These are phyloP conservation scores for Populus davidiana DNA, from an alignment of 345 rosid genomes.

Conservation along the genomic window DNA sequence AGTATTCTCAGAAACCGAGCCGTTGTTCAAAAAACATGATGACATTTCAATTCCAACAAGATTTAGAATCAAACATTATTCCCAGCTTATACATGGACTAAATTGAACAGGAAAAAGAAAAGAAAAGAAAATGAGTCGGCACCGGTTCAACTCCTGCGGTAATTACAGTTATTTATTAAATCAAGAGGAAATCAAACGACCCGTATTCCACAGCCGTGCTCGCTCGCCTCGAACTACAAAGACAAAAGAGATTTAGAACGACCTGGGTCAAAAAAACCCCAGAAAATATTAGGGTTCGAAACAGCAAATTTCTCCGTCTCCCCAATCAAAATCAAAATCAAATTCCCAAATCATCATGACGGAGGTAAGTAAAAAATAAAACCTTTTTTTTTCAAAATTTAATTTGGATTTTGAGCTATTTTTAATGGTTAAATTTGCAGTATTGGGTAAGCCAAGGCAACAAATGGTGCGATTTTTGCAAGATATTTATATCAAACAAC, in stretches of 20 bases:
- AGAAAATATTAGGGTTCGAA: too few relatives aligned
- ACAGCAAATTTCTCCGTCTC: too few relatives aligned
- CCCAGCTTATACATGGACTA: too few relatives aligned
- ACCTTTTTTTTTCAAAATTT: not conserved
- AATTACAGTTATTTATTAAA: not conserved
- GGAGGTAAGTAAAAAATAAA: conserved; percentile 43
- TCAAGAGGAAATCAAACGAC: too few relatives aligned
- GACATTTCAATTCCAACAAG: not conserved
- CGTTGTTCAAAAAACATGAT: not conserved
- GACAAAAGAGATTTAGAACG: too few relatives aligned
- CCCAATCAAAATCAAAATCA: too few relatives aligned
- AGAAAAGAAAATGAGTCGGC: too few relatives aligned
- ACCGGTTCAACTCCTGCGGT: not conserved
- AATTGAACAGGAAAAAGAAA: not conserved
- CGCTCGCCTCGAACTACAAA: too few relatives aligned
- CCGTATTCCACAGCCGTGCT: too few relatives aligned
- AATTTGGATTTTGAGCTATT: not conserved
- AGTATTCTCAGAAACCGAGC: too few relatives aligned
- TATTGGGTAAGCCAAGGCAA: conserved; percentile 98
- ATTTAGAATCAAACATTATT: not conserved
- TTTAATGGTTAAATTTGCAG: conserved; percentile 29
- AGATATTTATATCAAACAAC: conserved; percentile 72
- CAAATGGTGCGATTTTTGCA: conserved; percentile 97
- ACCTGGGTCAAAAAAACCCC: too few relatives aligned
- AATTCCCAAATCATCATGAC: conserved; percentile 23